phyloP scores from a whole-genome alignment of 2,329 filamentous ascomycete species.

The Stachybotrys chartarum region DNA sequence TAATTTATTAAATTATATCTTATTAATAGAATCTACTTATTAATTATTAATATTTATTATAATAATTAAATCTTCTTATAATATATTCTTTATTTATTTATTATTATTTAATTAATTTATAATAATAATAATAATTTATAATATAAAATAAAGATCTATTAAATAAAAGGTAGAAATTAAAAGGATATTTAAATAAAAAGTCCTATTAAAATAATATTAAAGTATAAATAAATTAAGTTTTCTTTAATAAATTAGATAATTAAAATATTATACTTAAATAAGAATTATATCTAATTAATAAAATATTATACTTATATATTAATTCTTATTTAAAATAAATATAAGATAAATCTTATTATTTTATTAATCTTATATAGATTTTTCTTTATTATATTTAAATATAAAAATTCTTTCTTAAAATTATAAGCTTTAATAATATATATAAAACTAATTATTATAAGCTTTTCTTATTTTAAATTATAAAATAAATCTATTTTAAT shows the following conservation, averaged over 20 bases:
- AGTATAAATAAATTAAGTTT: not conserved
- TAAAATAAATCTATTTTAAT: too few species aligned
- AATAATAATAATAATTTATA: conserved; percentile 1
- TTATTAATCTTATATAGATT: too few species aligned
- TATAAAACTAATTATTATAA: not conserved
- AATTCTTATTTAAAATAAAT: conserved; percentile 6
- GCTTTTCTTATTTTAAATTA: not conserved
- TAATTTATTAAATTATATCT: too few species aligned
- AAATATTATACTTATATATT: conserved; percentile 1
- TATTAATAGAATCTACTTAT: too few species aligned
- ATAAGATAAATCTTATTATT: too few species aligned
- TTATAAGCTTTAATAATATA: too few species aligned
- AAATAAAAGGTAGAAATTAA: conserved; percentile 3
- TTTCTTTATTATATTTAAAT: too few species aligned
- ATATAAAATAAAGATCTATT: conserved; percentile 1
- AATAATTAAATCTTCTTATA: not conserved
- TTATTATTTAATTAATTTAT: conserved; percentile 1
- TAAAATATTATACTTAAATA: conserved; percentile 1
- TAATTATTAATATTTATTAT: conserved; percentile 2
- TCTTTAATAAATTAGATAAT: conserved; percentile 3
- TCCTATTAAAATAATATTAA: conserved; percentile 3
- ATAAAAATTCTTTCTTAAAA: too few species aligned
- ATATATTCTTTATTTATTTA: not conserved
- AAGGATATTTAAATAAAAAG: conserved; percentile 3
- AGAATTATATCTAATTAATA: conserved; percentile 1